A percentile compares a stretch with the other conserved stretches of the same genome.
Conservation (phyloP, 148 eudicot genomes). For the Camellia lanceoleosa region DNA sequence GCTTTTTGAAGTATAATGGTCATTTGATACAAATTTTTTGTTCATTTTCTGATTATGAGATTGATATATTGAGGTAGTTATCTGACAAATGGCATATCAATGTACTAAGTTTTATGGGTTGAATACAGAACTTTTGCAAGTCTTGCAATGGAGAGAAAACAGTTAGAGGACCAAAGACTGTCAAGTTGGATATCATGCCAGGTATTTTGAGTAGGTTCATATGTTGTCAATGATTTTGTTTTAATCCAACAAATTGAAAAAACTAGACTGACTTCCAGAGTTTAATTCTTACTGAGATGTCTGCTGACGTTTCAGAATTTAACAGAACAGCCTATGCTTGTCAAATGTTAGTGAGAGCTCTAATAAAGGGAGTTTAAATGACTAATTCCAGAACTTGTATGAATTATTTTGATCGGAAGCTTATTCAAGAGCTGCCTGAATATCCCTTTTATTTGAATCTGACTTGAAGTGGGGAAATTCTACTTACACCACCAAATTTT, state of each 20-base stretch:
- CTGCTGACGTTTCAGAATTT: background rate
- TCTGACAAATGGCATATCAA: background rate
- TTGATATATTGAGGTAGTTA: background rate
- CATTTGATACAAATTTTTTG: background rate
- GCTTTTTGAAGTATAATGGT: background rate
- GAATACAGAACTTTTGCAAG: constrained; percentile 42
- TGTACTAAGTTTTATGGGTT: background rate
- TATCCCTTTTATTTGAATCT: background rate
- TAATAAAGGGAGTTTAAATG: background rate
- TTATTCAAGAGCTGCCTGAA: background rate
- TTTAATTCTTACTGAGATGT: background rate
- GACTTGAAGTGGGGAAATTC: no score
- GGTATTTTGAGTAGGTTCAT: constrained; percentile 23
- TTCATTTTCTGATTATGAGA: background rate
- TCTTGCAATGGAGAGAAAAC: constrained; percentile 42
- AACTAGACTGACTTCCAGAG: background rate
- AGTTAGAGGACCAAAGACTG: constrained; percentile 39
- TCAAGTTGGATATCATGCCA: constrained; percentile 51
- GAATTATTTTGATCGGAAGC: background rate
- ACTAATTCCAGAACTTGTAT: background rate
- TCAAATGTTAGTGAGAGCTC: background rate
- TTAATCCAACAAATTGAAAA: background rate
- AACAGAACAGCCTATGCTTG: background rate
- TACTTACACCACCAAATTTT: no score
- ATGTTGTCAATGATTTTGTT: constrained; percentile 4